Evolutionary conservation across 768 basidiomycete species (phyloP).

Genomic region (Clitopilus hobsonii): DNA sequence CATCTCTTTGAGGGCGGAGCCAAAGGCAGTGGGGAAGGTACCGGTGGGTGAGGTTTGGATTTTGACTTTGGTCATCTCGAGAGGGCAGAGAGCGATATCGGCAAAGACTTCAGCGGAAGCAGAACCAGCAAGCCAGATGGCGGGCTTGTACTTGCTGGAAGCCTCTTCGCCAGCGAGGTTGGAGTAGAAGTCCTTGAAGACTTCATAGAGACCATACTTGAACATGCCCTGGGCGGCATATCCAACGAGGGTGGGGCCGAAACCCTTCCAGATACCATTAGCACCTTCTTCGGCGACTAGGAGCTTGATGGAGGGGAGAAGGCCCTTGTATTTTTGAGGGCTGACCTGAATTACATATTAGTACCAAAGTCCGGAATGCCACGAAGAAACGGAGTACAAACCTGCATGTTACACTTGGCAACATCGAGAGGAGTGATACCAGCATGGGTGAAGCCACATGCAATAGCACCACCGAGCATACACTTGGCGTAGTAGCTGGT

Average conservation of each 20-base stretch:
- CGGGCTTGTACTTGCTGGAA: slow-evolving; percentile 75
- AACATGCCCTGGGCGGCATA: slow-evolving; percentile 97
- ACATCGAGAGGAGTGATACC: slow-evolving; percentile 86
- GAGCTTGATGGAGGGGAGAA: slow-evolving; percentile 52
- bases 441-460: slow-evolving; percentile 86
- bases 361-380: background rate
- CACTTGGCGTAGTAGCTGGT: slow-evolving; percentile 75
- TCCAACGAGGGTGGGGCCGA: slow-evolving; percentile 90
- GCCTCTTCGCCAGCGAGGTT: slow-evolving; percentile 86
- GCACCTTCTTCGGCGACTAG: slow-evolving; percentile 80
- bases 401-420: slow-evolving; percentile 92
- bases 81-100: slow-evolving; percentile 91
- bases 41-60: slow-evolving; percentile 76
- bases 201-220: slow-evolving; percentile 97
- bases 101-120: slow-evolving; percentile 95
- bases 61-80: slow-evolving; percentile 93
- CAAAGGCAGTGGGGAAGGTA: slow-evolving; percentile 75
- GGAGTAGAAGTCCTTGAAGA: slow-evolving; percentile 92
- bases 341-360: slow-evolving; percentile 47
- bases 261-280: slow-evolving; percentile 88
- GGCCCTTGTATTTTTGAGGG: slow-evolving; percentile 71
- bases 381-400: slow-evolving; percentile 19
- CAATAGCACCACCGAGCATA: slow-evolving; percentile 83
- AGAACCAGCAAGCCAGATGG: slow-evolving; percentile 91
- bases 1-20: slow-evolving; percentile 71